Conservation (phyloP, 257 asterid species). For the Sherardia arvensis region DNA sequence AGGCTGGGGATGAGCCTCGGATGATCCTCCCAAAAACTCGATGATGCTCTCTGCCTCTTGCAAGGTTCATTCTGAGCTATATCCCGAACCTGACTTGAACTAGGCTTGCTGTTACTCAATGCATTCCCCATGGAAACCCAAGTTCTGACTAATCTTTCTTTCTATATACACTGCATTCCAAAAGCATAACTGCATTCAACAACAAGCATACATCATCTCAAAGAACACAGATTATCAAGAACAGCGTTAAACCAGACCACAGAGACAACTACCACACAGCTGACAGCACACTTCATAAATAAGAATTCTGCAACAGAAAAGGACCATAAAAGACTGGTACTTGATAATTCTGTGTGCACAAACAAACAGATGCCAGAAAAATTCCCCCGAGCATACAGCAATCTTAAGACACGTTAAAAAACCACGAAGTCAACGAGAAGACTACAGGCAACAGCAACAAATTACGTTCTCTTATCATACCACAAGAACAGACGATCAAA, state of each 20-base stretch:
- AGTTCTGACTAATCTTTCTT: constrained; percentile 4
- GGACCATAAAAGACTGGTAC: neutral
- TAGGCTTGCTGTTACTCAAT: constrained; percentile 43
- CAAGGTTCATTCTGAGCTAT: constrained; percentile 45
- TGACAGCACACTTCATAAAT: neutral
- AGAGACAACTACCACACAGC: no score
- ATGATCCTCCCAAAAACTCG: constrained; percentile 57
- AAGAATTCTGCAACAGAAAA: neutral
- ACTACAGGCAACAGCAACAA: neutral
- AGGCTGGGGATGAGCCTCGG: constrained; percentile 59
- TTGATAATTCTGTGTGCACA: neutral
- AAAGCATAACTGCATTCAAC: constrained; percentile 1
- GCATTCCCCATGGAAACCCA: constrained; percentile 50
- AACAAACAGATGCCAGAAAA: neutral
- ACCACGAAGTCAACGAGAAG: constrained; percentile 5
- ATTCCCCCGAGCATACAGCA: neutral
- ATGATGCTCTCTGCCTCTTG: constrained; percentile 60
- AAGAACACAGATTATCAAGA: neutral
- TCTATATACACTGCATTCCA: constrained; percentile 8
- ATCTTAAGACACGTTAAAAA: neutral
- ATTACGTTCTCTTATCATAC: neutral
- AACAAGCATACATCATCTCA: neutral
- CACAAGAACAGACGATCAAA: constrained; percentile 1
- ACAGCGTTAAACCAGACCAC: no score
- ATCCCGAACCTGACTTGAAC: constrained; percentile 29